A percentile compares a stretch with the other conserved stretches of the same genome.
phyloP scores from a whole-genome alignment of 495 filamentous ascomycete genomes.

The Aspergillus biplanus region DNA sequence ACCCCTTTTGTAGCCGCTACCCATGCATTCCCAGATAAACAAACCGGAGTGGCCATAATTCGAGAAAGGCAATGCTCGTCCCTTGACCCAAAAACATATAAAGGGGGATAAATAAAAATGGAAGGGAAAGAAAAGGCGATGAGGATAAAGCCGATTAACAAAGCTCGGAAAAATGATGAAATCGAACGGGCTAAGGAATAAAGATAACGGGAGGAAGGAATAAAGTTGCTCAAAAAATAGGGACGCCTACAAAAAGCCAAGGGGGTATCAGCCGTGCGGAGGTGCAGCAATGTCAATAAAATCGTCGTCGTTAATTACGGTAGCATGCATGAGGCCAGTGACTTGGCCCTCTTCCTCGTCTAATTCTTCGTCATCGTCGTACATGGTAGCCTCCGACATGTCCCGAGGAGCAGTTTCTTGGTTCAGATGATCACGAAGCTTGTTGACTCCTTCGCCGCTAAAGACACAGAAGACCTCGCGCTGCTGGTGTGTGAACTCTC shows the following conservation, averaged over 20 bases:
- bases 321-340: constrained; percentile 58
- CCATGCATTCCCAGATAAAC: constrained; percentile 40
- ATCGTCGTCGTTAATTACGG: constrained; percentile 56
- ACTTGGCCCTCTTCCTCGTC: constrained; percentile 58
- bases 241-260: constrained; percentile 27
- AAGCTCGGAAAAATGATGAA: constrained; percentile 9
- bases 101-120: background rate
- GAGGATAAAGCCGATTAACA: constrained; percentile 14
- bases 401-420: constrained; percentile 35
- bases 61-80: constrained; percentile 29
- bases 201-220: constrained; percentile 12
- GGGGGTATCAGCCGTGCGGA: constrained; percentile 43
- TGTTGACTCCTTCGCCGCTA: constrained; percentile 80
- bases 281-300: constrained; percentile 48
- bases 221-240: constrained; percentile 23
- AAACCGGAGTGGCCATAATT: constrained; percentile 30
- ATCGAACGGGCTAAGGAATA: constrained; percentile 6
- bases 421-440: constrained; percentile 79
- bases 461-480: constrained; percentile 97
- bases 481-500: constrained; percentile 94
- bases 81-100: constrained; percentile 12
- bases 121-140: constrained; percentile 10
- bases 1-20: constrained; percentile 25
- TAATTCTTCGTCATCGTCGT: constrained; percentile 59
- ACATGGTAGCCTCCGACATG: constrained; percentile 55